Percentiles rank a stretch among this genome's conserved stretches.
Evolutionary conservation across 2,329 filamentous ascomycete genomes (phyloP).

Genomic region (Colletotrichum liriopes): DNA sequence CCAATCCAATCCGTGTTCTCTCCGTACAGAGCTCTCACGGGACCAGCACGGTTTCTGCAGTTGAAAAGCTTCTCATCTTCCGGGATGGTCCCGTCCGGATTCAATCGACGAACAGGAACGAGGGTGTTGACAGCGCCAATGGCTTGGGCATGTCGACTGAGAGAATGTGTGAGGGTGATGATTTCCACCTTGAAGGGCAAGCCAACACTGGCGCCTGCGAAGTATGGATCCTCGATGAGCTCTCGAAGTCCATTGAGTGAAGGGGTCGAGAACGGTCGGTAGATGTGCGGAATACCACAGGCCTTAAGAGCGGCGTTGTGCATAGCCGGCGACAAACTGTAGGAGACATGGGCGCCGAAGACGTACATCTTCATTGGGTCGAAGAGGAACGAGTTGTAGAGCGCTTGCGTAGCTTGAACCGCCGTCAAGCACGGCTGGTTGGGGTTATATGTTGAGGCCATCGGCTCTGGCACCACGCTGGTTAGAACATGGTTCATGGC

Average conservation of each 20-base stretch:
- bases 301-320: constrained; percentile 79
- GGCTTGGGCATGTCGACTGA: constrained; percentile 80
- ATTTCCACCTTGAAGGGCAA: constrained; percentile 84
- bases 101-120: constrained; percentile 76
- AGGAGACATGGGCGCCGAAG: constrained; percentile 79
- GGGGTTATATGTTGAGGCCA: constrained; percentile 45
- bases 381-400: constrained; percentile 77
- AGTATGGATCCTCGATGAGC: constrained; percentile 75
- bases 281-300: constrained; percentile 79
- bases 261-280: constrained; percentile 74
- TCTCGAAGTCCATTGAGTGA: constrained; percentile 75
- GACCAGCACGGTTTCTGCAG: constrained; percentile 75
- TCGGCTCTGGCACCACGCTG: constrained; percentile 67
- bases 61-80: constrained; percentile 67
- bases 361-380: constrained; percentile 82
- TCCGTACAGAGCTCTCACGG: constrained; percentile 79
- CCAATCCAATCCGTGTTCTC: constrained; percentile 90
- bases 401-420: constrained; percentile 73
- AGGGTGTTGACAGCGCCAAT: constrained; percentile 85
- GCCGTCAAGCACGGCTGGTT: constrained; percentile 65
- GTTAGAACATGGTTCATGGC: constrained; percentile 78
- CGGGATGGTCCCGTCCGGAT: constrained; percentile 71
- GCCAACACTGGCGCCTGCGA: constrained; percentile 81
- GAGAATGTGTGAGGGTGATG: constrained; percentile 76
- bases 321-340: constrained; percentile 84